Evolutionary conservation across 2,329 filamentous ascomycete species (phyloP).

Genomic region (Pseudocercospora pini-densiflorae): DNA sequence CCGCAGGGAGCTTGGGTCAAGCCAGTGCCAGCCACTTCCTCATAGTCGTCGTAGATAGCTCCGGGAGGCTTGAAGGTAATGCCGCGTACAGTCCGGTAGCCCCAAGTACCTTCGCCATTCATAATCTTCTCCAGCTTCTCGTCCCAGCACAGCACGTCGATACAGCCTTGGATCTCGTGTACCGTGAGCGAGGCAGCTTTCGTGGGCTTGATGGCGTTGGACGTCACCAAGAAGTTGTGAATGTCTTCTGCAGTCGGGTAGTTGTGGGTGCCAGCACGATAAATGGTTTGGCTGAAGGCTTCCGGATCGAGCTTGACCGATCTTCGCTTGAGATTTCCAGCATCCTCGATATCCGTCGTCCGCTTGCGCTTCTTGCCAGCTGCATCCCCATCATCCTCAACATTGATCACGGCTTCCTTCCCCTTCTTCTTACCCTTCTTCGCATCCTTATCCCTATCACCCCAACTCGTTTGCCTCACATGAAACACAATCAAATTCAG

Average conservation of each 20-base stretch:
- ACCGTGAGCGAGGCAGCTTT: slow-evolving; percentile 56
- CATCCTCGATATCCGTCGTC: slow-evolving; percentile 38
- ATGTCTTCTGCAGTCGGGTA: slow-evolving; percentile 85
- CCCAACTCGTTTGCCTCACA: slow-evolving; percentile 74
- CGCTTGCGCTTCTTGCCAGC: slow-evolving; percentile 37
- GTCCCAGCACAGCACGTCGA: slow-evolving; percentile 89
- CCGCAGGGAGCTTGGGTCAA: slow-evolving; percentile 91
- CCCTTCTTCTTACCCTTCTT: slow-evolving; percentile 14
- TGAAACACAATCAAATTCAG: slow-evolving; percentile 74
- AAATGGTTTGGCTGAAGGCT: slow-evolving; percentile 35
- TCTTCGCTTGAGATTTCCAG: slow-evolving; percentile 18
- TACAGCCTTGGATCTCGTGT: slow-evolving; percentile 79
- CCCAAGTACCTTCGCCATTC: slow-evolving; percentile 45
- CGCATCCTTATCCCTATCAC: slow-evolving; percentile 50
- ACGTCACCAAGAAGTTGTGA: slow-evolving; percentile 71
- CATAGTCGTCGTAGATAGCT: slow-evolving; percentile 39
- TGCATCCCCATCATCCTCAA: slow-evolving; percentile 18
- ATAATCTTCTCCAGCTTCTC: slow-evolving; percentile 72
- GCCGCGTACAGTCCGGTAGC: slow-evolving; percentile 54
- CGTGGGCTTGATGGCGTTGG: slow-evolving; percentile 73
- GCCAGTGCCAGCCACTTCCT: slow-evolving; percentile 65
- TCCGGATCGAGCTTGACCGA: slow-evolving; percentile 24
- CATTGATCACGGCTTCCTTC: slow-evolving; percentile 7
- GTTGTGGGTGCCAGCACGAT: slow-evolving; percentile 50
- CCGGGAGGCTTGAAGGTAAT: slow-evolving; percentile 34